A percentile compares a stretch with the other conserved stretches of the same genome.
phyloP scores from a whole-genome alignment of 192 early-diverging fungal genomes.

The Helicostylum pulchrum region DNA sequence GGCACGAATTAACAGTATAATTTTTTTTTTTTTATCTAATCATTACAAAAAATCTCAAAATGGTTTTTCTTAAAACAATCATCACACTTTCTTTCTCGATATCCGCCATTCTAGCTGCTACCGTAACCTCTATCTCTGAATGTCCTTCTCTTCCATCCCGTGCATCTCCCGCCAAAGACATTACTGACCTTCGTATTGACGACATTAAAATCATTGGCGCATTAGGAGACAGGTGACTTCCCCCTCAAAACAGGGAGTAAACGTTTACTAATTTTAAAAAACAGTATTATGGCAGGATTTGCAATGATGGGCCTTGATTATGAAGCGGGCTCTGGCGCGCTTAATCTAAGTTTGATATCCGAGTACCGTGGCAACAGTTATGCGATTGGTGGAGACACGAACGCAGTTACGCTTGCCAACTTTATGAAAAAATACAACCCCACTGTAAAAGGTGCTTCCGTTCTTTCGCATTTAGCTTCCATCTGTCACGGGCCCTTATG shows the following conservation, averaged over 20 bases:
- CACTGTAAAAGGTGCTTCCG: constrained; percentile 36
- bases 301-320: constrained; percentile 39
- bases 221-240: constrained; percentile 44
- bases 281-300: constrained; percentile 55
- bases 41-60: neutral
- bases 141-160: constrained; percentile 47
- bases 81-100: neutral
- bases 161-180: constrained; percentile 24
- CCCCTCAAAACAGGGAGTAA: neutral
- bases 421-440: constrained; percentile 42
- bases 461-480: constrained; percentile 37
- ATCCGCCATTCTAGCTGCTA: neutral
- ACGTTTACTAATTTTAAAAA: neutral
- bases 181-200: constrained; percentile 53
- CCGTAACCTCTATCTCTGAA: constrained; percentile 1
- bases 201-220: constrained; percentile 54
- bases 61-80: constrained; percentile 3
- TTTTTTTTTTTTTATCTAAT: too few relatives aligned
- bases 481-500: constrained; percentile 3
- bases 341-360: constrained; percentile 28
- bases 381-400: constrained; percentile 48
- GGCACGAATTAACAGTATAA: too few relatives aligned
- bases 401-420: constrained; percentile 42
- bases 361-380: constrained; percentile 55
- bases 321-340: constrained; percentile 8